Conservation (phyloP, 768 basidiomycete species). For the Clavaria fumosa region DNA sequence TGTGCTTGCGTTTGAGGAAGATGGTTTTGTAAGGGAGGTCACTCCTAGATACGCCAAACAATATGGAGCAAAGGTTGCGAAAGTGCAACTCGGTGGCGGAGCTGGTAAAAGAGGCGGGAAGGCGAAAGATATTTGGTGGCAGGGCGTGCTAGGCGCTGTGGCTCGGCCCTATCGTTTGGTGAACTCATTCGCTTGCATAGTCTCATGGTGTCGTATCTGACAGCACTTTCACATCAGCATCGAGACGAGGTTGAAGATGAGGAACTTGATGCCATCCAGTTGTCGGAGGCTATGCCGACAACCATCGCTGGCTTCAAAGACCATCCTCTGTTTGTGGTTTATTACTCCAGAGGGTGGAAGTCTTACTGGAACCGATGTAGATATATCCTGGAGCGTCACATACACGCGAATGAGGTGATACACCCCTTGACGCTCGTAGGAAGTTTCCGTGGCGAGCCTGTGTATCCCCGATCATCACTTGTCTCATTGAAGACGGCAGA, state of each 20-base stretch:
- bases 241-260: constrained; percentile 90
- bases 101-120: constrained; percentile 32
- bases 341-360: not conserved
- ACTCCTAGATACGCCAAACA: constrained; percentile 78
- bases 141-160: constrained; percentile 42
- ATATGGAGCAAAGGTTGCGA: constrained; percentile 67
- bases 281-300: constrained; percentile 87
- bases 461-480: constrained; percentile 76
- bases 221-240: constrained; percentile 34
- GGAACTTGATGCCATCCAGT: constrained; percentile 59
- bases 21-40: constrained; percentile 82
- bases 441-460: constrained; percentile 84
- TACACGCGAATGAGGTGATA: constrained; percentile 78
- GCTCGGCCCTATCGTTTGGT: constrained; percentile 75
- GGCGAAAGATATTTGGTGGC: constrained; percentile 78
- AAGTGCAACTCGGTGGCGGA: constrained; percentile 48
- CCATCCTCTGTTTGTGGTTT: constrained; percentile 61
- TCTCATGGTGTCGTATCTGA: constrained; percentile 7
- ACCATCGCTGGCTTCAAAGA: constrained; percentile 87
- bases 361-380: constrained; percentile 20
- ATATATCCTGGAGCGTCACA: constrained; percentile 74
- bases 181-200: constrained; percentile 16
- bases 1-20: constrained; percentile 89
- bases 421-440: constrained; percentile 72
- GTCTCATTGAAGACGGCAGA: constrained; percentile 82